Conservation (phyloP, 192 early-diverging fungal genomes). For the Coemansia sp. region DNA sequence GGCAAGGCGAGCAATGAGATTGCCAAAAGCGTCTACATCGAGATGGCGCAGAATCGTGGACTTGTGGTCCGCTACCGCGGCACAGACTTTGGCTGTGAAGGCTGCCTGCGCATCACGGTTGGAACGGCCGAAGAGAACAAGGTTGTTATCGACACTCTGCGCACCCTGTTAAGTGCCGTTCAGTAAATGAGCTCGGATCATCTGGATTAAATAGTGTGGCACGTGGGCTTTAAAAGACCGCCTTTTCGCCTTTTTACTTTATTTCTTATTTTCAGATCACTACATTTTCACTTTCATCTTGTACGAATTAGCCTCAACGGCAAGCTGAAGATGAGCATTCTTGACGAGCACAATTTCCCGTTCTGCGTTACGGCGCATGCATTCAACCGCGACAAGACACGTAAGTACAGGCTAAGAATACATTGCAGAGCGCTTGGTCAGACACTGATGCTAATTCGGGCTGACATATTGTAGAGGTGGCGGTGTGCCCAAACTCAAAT, state of each 20-base stretch:
- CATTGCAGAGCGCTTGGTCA: neutral
- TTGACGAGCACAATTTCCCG: constrained; percentile 54
- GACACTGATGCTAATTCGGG: neutral
- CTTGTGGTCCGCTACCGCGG: constrained; percentile 96
- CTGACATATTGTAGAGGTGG: constrained; percentile 68
- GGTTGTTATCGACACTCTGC: constrained; percentile 58
- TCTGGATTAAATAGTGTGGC: neutral
- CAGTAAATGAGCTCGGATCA: neutral
- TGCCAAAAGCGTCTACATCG: constrained; percentile 74
- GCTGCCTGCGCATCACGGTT: constrained; percentile 92
- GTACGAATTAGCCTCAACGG: neutral
- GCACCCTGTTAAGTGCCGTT: constrained; percentile 28
- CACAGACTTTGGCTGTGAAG: constrained; percentile 86
- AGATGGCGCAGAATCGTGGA: constrained; percentile 79
- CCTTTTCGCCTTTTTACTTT: neutral
- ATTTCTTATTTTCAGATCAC: constrained; percentile 1
- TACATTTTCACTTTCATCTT: neutral
- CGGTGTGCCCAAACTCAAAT: constrained; percentile 85
- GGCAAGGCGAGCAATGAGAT: constrained; percentile 68
- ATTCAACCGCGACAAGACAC: constrained; percentile 86
- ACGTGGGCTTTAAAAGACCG: neutral
- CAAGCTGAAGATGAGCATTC: constrained; percentile 34
- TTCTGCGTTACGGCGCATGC: constrained; percentile 84
- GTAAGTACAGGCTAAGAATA: constrained; percentile 54
- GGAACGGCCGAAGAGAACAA: constrained; percentile 85